Percentiles rank a stretch among this genome's conserved stretches.
These are phyloP conservation scores for Phoenix roebelenii DNA, from an alignment of 176 grass and related monocot species.

Conservation along the genomic window DNA sequence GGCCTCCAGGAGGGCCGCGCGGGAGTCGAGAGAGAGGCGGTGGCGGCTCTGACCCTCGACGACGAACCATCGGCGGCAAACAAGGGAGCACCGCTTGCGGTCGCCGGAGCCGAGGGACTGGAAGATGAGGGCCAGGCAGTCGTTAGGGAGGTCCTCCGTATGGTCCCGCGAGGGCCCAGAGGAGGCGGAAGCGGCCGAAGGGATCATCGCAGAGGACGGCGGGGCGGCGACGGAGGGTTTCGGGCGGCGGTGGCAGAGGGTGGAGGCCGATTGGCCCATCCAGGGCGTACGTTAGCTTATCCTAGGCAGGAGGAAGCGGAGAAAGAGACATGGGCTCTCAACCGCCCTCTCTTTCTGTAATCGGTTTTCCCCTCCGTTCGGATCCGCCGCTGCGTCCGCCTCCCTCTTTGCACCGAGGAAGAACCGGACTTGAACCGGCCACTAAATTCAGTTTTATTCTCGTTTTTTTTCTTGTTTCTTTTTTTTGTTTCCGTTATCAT, in stretches of 20 bases:
- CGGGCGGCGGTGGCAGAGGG: neutral
- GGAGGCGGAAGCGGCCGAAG: too few relatives aligned
- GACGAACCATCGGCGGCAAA: conserved; percentile 40
- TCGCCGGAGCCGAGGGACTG: conserved; percentile 43
- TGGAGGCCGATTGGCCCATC: conserved; percentile 14
- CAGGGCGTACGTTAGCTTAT: neutral
- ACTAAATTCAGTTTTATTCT: too few relatives aligned
- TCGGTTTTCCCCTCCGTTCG: too few relatives aligned
- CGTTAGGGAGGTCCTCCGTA: conserved; percentile 83
- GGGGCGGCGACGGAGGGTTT: neutral
- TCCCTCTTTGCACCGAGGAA: too few relatives aligned
- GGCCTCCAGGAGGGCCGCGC: conserved; percentile 21
- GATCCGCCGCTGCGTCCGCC: too few relatives aligned
- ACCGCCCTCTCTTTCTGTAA: too few relatives aligned
- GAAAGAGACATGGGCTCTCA: too few relatives aligned
- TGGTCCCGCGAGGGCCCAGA: conserved; percentile 21
- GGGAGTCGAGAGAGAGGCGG: conserved; percentile 51
- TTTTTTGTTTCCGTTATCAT: too few relatives aligned
- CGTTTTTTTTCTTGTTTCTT: too few relatives aligned
- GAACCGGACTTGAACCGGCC: too few relatives aligned
- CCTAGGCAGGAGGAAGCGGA: too few relatives aligned
- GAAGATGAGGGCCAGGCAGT: conserved; percentile 69
- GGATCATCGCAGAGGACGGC: neutral
- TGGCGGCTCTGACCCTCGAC: neutral
- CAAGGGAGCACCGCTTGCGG: conserved; percentile 35